Base-by-base conservation (phyloP, 2,329 filamentous ascomycete species). In the Colletotrichum magnum region DNA sequence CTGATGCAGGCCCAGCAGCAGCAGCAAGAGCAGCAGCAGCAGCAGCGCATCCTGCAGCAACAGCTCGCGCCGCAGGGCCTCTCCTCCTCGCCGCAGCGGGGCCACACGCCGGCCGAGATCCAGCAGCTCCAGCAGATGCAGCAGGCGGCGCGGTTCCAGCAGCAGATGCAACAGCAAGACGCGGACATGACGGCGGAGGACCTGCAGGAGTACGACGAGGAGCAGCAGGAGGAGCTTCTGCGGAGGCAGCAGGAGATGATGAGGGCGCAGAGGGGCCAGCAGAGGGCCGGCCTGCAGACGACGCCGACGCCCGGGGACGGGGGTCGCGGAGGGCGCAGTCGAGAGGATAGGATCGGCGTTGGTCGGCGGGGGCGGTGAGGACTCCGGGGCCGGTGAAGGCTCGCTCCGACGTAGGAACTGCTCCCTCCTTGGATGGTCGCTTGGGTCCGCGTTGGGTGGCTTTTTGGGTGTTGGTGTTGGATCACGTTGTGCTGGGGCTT, bases 341-440 rank as follows among this genome's bases (percentile, higher is more conserved):
- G 81, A 70, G 79, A 83, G 13, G 81, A 82, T 51, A 76, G 82
- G 60, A 82, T 83, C 59, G 80, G 80, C 2, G 76, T 82, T 9
- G 69, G 72, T 71, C 73, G 74, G 68, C 70, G 72, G 63, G 71
- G 72, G 60, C 64, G 71, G 68, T 68, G 9, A 24, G 48, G 51
- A 51, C 6, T 39, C 5, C 48, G 5, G n/a, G 12, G 16, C 7
- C 26, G 10, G 10, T 15, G 26, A 28, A 36, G 32, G 32, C 1
- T 6, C 32, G 32, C 1, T 6, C 32, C 18, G 10, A 6, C n/a
- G 24, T 32, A 12, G 28, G 9, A 15, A 10, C 10, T 10, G 6
- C 16, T n/a, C 15, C 41, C 16, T 12, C 26, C 10, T 21, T 6
- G 47, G 7, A 5, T 6, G 28, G 12, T 28, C 48, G 48, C 47